Evolutionary conservation across 371 early-diverging fungal genomes (phyloP).

Genomic region (Blakeslea trispora): DNA sequence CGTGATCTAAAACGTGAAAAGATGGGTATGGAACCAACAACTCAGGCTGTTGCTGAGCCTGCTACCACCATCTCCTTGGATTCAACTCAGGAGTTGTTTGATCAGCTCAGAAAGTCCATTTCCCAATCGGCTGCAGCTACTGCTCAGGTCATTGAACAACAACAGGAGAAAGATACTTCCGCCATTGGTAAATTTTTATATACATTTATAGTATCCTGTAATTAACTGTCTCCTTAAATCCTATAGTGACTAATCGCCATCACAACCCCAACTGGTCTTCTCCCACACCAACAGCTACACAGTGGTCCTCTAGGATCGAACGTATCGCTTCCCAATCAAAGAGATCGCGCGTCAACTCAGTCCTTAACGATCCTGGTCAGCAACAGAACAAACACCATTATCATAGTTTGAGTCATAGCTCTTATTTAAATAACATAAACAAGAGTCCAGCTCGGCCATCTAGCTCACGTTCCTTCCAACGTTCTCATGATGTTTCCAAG

Average conservation of each 20-base stretch:
- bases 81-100: constrained; percentile 65
- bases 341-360: constrained; percentile 47
- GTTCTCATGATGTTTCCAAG: constrained; percentile 7
- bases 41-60: constrained; percentile 63
- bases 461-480: constrained; percentile 4
- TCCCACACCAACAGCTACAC: background rate
- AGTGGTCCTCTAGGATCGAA: constrained; percentile 25
- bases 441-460: background rate
- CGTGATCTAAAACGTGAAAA: constrained; percentile 97
- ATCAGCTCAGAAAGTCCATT: constrained; percentile 53
- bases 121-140: constrained; percentile 43
- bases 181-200: constrained; percentile 4
- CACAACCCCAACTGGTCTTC: background rate
- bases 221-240: background rate
- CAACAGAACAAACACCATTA: constrained; percentile 8
- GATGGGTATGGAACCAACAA: constrained; percentile 81
- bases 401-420: constrained; percentile 27
- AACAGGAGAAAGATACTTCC: constrained; percentile 11
- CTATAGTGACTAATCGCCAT: background rate
- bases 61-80: constrained; percentile 63
- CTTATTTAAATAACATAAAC: constrained; percentile 14
- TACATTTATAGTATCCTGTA: background rate
- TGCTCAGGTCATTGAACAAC: constrained; percentile 30
- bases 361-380: constrained; percentile 30
- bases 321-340: constrained; percentile 24